Evolutionary conservation across 768 basidiomycete species (phyloP).

Genomic region (Auriscalpium orientale): DNA sequence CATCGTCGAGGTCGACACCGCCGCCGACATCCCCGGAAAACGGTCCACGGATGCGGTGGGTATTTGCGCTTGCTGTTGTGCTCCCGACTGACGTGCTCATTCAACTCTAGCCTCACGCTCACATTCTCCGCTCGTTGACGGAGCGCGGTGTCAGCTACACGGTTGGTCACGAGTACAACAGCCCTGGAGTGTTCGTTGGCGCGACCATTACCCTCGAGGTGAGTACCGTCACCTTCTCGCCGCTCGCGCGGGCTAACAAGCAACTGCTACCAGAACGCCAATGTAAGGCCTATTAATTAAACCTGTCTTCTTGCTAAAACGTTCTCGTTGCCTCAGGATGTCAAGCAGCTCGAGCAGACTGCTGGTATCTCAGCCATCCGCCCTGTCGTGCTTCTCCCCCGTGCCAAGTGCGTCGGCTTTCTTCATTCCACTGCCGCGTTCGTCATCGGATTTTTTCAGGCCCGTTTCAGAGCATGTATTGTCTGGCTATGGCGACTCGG

Average conservation of each 20-base stretch:
- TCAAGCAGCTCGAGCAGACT: conserved; percentile 32
- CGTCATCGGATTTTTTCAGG: conserved; percentile 19
- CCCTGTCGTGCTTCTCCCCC: conserved; percentile 39
- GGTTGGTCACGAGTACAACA: neutral
- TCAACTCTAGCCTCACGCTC: neutral
- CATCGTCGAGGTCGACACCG: neutral
- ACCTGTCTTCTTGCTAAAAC: no score
- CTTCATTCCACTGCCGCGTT: neutral
- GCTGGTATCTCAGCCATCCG: conserved; percentile 50
- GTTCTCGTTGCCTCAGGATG: conserved; percentile 28
- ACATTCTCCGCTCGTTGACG: neutral
- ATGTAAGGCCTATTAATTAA: no score
- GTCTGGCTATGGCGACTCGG: conserved; percentile 33
- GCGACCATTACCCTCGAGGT: conserved; percentile 26
- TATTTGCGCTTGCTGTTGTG: neutral
- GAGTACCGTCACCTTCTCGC: conserved; percentile 27
- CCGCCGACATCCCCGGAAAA: neutral
- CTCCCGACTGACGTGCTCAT: neutral
- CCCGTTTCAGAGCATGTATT: conserved; percentile 36
- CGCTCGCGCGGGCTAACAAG: no score
- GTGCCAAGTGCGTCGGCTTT: conserved; percentile 30
- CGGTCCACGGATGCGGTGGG: neutral
- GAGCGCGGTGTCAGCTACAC: neutral
- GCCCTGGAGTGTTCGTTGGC: neutral
- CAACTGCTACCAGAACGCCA: no score